These are phyloP conservation scores for Nelumbo lutea DNA, from an alignment of 164 flowering plant genomes.

Conservation along the genomic window DNA sequence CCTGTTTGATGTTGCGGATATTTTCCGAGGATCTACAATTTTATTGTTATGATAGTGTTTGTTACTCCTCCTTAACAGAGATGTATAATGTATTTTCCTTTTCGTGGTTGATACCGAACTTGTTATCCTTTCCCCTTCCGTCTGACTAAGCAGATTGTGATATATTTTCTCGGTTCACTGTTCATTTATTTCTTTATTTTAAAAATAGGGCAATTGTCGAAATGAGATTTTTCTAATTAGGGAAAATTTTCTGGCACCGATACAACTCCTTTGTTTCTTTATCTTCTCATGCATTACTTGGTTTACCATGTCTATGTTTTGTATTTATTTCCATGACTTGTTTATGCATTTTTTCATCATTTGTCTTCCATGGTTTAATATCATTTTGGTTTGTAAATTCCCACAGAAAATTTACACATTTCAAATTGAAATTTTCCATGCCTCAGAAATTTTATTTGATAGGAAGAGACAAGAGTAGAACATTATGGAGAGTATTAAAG, in stretches of 20 bases:
- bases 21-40: background rate
- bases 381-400: background rate
- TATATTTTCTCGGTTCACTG: too few species aligned
- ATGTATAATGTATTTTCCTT: background rate
- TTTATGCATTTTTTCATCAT: background rate
- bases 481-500: conserved; percentile 81
- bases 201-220: too few species aligned
- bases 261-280: too few species aligned
- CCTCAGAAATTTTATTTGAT: conserved; percentile 82
- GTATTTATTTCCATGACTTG: background rate
- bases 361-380: background rate
- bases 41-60: background rate
- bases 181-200: too few species aligned
- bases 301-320: background rate
- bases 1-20: background rate
- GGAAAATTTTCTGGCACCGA: too few species aligned
- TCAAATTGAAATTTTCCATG: conserved; percentile 4
- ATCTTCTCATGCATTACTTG: too few species aligned
- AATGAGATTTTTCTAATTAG: too few species aligned
- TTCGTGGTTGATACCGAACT: too few species aligned
- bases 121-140: too few species aligned
- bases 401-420: background rate
- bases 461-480: conserved; percentile 73
- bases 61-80: background rate
- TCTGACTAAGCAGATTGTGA: too few species aligned